These are phyloP conservation scores for Chytridium lagenaria DNA, from an alignment of 371 early-diverging fungal genomes.

Conservation along the genomic window DNA sequence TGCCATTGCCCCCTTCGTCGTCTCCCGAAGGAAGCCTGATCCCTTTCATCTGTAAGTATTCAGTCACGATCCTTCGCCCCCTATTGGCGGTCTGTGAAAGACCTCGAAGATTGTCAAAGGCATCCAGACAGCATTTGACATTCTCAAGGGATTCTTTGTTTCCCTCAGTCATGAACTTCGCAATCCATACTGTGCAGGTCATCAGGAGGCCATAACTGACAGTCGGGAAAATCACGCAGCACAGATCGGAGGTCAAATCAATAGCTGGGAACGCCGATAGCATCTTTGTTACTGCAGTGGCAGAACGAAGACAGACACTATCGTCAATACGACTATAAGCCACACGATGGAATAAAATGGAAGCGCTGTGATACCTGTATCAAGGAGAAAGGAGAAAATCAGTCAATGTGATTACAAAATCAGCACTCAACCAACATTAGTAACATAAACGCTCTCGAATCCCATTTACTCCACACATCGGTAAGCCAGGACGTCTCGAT, in stretches of 20 bases:
- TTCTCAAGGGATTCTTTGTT: background rate
- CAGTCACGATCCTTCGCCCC: constrained; percentile 25
- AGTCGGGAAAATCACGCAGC: constrained; percentile 27
- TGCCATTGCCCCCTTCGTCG: background rate
- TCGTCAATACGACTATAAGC: constrained; percentile 25
- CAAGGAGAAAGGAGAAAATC: background rate
- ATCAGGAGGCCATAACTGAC: constrained; percentile 28
- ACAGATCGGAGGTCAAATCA: constrained; percentile 6
- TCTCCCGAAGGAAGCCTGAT: constrained; percentile 14
- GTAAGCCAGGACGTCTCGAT: constrained; percentile 4
- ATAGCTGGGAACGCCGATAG: constrained; percentile 21
- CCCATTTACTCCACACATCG: constrained; percentile 13
- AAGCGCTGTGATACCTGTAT: constrained; percentile 24
- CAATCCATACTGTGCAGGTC: constrained; percentile 21
- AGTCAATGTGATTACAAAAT: no score
- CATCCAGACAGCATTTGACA: constrained; percentile 23
- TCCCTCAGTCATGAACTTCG: background rate
- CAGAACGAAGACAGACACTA: constrained; percentile 17
- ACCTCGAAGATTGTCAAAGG: constrained; percentile 25
- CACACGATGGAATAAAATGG: constrained; percentile 29
- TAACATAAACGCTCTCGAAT: constrained; percentile 5
- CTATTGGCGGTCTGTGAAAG: constrained; percentile 9
- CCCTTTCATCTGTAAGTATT: constrained; percentile 30
- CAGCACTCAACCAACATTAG: background rate
- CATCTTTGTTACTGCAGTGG: constrained; percentile 15